Percentiles rank a stretch among this genome's conserved stretches.
These are phyloP conservation scores for Cryptosporidium parvum DNA, from an alignment of 169 alveolate species.

Conservation along the genomic window DNA sequence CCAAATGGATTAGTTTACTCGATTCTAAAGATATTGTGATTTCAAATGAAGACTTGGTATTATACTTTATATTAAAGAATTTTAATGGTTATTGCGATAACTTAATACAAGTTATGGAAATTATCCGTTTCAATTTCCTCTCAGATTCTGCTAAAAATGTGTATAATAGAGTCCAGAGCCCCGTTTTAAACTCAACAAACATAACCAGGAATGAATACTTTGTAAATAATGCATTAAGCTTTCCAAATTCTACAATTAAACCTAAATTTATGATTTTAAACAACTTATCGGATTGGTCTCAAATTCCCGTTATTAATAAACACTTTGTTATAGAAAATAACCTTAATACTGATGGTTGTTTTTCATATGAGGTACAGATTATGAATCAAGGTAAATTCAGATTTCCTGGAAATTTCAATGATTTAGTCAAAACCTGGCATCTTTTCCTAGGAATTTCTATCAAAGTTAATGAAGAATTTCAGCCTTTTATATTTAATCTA, in stretches of 20 bases:
- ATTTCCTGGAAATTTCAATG: neutral
- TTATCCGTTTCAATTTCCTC: conserved; percentile 10
- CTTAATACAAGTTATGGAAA: neutral
- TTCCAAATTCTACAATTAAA: neutral
- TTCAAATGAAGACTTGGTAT: conserved; percentile 24
- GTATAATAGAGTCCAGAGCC: neutral
- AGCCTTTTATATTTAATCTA: neutral
- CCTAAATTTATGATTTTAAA: neutral
- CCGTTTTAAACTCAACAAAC: neutral
- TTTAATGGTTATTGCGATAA: neutral
- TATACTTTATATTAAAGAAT: conserved; percentile 12
- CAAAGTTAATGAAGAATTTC: neutral
- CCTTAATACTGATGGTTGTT: neutral
- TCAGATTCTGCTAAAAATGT: neutral
- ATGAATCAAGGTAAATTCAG: neutral
- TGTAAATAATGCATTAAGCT: neutral
- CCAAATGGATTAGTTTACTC: neutral
- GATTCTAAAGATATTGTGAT: conserved; percentile 1
- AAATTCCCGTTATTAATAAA: neutral
- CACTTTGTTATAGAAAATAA: neutral
- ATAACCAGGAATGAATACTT: neutral
- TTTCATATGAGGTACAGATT: neutral
- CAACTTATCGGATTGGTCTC: neutral
- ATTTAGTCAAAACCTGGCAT: conserved; percentile 2
- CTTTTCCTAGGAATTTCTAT: neutral